These are phyloP conservation scores for Populus alba DNA, from an alignment of 345 rosid genomes.

Conservation along the genomic window DNA sequence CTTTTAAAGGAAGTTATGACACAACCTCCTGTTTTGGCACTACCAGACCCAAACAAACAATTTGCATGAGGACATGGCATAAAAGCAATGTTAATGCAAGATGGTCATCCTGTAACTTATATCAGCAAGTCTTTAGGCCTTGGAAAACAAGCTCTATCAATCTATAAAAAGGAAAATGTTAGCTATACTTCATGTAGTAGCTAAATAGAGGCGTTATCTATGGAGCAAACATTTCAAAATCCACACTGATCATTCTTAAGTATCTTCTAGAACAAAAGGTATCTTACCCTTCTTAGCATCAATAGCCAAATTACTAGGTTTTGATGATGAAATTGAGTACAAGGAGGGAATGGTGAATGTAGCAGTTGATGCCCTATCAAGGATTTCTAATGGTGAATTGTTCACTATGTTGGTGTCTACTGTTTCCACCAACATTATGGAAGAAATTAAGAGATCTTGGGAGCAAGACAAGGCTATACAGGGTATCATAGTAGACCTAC, in stretches of 20 bases:
- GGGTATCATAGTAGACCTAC: not conserved
- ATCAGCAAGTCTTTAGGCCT: not conserved
- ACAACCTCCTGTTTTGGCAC: not conserved
- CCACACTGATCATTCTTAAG: not conserved
- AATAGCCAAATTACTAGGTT: no score
- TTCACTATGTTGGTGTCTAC: not conserved
- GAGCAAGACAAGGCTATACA: not conserved
- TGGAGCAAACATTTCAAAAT: not conserved
- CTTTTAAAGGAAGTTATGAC: not conserved
- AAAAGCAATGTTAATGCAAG: not conserved
- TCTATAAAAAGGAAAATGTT: not conserved
- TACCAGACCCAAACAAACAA: not conserved
- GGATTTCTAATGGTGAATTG: no score
- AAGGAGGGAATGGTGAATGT: no score
- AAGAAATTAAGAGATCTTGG: not conserved
- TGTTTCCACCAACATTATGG: not conserved
- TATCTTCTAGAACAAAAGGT: not conserved
- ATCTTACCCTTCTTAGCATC: not conserved
- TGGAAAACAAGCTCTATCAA: not conserved
- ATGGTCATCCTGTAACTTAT: not conserved
- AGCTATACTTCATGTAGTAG: not conserved
- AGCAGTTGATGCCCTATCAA: no score
- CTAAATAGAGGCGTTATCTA: not conserved
- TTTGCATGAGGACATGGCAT: not conserved
- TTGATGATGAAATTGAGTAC: not conserved